Percentiles rank a stretch among this genome's conserved stretches.
Evolutionary conservation across 306 rosid species (phyloP).

Genomic region (Medicago truncatula): DNA sequence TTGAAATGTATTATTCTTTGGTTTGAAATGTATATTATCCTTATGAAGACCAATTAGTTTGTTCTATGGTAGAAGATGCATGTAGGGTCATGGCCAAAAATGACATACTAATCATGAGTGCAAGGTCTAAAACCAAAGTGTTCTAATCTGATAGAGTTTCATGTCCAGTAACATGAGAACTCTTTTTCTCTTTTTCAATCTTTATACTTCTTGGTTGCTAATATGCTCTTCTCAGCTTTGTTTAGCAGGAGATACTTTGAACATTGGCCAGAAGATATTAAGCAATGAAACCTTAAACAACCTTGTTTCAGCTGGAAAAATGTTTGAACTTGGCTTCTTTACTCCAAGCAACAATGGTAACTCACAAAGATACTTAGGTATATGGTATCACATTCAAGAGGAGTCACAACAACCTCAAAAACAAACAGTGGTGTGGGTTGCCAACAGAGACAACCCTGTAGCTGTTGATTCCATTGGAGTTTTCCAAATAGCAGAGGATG

Average conservation of each 20-base stretch:
- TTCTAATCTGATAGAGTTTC: background rate
- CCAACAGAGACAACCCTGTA: constrained; percentile 32
- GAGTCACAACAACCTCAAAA: background rate
- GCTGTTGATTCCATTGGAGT: constrained; percentile 11
- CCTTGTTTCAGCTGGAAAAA: constrained; percentile 41
- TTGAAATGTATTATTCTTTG: too few relatives aligned
- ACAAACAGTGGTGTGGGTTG: constrained; percentile 47
- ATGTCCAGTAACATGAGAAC: constrained; percentile 17
- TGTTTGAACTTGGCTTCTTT: constrained; percentile 53
- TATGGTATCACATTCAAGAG: constrained; percentile 30
- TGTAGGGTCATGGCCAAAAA: too few relatives aligned
- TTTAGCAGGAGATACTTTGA: constrained; percentile 15
- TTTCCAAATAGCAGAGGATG: constrained; percentile 33
- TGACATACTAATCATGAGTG: too few relatives aligned
- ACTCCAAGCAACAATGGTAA: constrained; percentile 5
- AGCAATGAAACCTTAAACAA: background rate
- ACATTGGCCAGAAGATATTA: background rate
- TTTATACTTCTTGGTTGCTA: background rate
- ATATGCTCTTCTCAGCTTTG: background rate
- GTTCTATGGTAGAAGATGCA: too few relatives aligned
- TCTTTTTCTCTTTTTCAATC: constrained; percentile 5
- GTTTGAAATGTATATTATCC: too few relatives aligned
- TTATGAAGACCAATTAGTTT: too few relatives aligned
- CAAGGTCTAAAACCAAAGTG: background rate
- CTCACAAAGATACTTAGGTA: constrained; percentile 47